These are phyloP conservation scores for Serendipita sp. DNA, from an alignment of 768 basidiomycete species.

Conservation along the genomic window DNA sequence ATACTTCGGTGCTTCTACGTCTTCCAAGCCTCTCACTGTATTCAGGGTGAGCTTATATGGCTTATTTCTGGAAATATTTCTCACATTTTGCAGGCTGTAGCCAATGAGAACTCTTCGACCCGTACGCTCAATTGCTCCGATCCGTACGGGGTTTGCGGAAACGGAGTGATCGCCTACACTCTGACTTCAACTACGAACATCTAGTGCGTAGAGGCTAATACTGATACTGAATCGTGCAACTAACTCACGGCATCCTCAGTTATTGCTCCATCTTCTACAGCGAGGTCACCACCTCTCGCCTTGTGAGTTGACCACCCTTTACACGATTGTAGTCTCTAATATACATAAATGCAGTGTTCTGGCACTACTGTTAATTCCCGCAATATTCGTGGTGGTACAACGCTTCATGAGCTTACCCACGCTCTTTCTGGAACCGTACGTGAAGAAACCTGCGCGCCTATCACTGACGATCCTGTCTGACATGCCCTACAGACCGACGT, in stretches of 20 bases:
- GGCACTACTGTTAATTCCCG: constrained; percentile 30
- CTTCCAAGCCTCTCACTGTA: constrained; percentile 23
- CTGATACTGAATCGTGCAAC: background rate
- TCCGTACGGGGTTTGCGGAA: constrained; percentile 19
- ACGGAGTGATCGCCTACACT: constrained; percentile 32
- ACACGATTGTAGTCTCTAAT: background rate
- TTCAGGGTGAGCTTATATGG: constrained; percentile 15
- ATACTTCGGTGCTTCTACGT: constrained; percentile 25
- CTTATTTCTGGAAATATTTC: background rate
- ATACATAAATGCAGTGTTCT: constrained; percentile 19
- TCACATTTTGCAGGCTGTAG: constrained; percentile 19
- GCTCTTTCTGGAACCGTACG: constrained; percentile 23
- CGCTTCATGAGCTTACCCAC: constrained; percentile 34
- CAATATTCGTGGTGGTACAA: constrained; percentile 33
- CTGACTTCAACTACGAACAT: constrained; percentile 32
- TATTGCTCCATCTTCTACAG: constrained; percentile 32
- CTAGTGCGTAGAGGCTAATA: constrained; percentile 19
- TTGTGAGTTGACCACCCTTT: constrained; percentile 12
- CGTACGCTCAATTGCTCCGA: constrained; percentile 32
- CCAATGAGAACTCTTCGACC: constrained; percentile 25
- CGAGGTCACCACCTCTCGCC: constrained; percentile 24
- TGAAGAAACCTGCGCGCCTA: too few relatives aligned
- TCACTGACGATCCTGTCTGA: too few relatives aligned
- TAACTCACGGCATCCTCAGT: background rate
- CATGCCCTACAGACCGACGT: constrained; percentile 20